Base-by-base conservation (phyloP, 208 protist genomes). In the Leishmania amazonensis region DNA sequence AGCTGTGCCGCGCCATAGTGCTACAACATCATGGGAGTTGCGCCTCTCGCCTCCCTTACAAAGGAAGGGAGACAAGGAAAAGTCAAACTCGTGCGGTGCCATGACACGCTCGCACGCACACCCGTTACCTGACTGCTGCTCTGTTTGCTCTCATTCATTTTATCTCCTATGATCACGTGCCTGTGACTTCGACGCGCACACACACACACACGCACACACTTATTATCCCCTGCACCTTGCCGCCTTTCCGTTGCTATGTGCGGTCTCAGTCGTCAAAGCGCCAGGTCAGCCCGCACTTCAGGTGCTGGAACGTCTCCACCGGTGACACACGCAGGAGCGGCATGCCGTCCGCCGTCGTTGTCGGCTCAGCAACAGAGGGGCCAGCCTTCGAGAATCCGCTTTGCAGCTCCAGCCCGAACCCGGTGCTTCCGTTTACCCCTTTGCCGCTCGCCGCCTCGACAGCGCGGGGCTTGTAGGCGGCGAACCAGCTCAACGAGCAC, bases 271-370 rank as follows among this genome's bases (percentile, higher is more conserved):
- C 51, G 53, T 87, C 79, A 68, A 91, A 87, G n/a, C 84, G 91
- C 89, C 89, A 95, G 31, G 91, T 95, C 19, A 93, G 65, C 11
- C 91, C 91, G 53, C 91, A 95, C 60, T 87, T 86, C 71, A 95
- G 75, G 83, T 95, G 88, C 9, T 83, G 83, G 78, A 95, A 93
- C 45, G 85, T 90, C 75, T 95, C 88, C 45, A 88, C 81, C 0
- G 91, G 89, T 4, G 89, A 95, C 24, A 92, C 74, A 21, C 88
- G 91, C 76, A 94, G 40, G 38, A 85, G 80, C 72, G 86, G 76
- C 68, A 79, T 51, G 42, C 70, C 68, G 53, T 80, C 75, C 7
- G 65, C 65, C n/a, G 45, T 5, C 38, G 40, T 47, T n/a, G 70
- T 28, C 21, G 79, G 57, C 19, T 17, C 38, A 15, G 38, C 31